Evolutionary conservation across 129 eudicot species (phyloP).

Genomic region (Lactuca sativa): DNA sequence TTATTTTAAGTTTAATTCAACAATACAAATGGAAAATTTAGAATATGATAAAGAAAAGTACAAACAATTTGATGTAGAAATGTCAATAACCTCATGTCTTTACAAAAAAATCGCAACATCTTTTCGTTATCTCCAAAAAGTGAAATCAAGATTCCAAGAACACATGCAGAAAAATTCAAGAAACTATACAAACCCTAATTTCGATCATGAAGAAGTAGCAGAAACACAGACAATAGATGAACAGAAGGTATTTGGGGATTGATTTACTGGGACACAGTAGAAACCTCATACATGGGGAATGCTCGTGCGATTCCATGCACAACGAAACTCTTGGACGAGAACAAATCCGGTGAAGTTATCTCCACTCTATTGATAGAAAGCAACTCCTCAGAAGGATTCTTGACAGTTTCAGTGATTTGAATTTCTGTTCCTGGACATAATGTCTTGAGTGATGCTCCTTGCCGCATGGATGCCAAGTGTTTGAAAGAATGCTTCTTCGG

Average conservation of each 20-base stretch:
- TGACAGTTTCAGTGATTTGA: slow-evolving; percentile 25
- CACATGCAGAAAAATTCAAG: slow-evolving; percentile 5
- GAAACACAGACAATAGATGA: neutral
- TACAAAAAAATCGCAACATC: neutral
- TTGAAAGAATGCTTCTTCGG: slow-evolving; percentile 40
- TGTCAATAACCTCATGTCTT: neutral
- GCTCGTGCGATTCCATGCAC: slow-evolving; percentile 66
- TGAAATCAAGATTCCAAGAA: slow-evolving; percentile 18
- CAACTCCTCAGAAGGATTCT: slow-evolving; percentile 1
- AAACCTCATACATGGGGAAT: slow-evolving; percentile 38
- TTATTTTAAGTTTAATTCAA: neutral
- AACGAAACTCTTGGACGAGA: slow-evolving; percentile 36
- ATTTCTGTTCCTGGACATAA: slow-evolving; percentile 37
- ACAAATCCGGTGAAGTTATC: slow-evolving; percentile 48
- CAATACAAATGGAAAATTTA: neutral
- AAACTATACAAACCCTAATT: slow-evolving; percentile 2
- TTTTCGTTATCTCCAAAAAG: neutral
- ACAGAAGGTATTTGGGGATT: neutral
- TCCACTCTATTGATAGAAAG: slow-evolving; percentile 45
- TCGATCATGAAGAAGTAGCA: neutral
- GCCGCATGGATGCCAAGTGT: slow-evolving; percentile 44
- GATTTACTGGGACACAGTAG: slow-evolving; percentile 9
- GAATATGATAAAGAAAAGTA: neutral
- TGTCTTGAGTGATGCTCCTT: slow-evolving; percentile 34
- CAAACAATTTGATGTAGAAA: neutral